Percentiles rank a stretch among this genome's conserved stretches.
Evolutionary conservation across 2,329 filamentous ascomycete species (phyloP).

Genomic region (Nemania diffusa): DNA sequence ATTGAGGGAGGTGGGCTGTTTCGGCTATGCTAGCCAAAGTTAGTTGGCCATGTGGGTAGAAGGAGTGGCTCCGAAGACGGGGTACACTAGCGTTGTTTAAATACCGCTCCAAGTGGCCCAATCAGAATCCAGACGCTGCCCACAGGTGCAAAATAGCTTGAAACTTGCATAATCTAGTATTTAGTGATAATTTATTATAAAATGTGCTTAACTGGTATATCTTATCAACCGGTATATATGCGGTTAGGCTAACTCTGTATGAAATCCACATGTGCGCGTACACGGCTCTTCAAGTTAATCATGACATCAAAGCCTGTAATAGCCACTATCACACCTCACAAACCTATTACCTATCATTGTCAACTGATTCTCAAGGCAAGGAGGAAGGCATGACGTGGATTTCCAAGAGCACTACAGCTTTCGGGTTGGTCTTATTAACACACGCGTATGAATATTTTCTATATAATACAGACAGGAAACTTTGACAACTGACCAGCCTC

Average conservation of each 20-base stretch:
- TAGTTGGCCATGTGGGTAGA: slow-evolving; percentile 3
- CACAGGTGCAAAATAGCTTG: slow-evolving; percentile 17
- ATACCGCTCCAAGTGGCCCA: slow-evolving; percentile 31
- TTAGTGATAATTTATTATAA: background rate
- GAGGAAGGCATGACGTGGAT: slow-evolving; percentile 72
- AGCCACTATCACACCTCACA: background rate
- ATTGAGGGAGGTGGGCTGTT: slow-evolving; percentile 14
- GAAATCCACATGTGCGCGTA: background rate
- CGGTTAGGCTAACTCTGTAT: background rate
- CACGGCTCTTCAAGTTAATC: background rate
- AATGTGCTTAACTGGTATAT: background rate
- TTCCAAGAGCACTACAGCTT: slow-evolving; percentile 74
- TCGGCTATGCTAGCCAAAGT: background rate
- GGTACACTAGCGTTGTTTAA: slow-evolving; percentile 16
- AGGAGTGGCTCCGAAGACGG: slow-evolving; percentile 23
- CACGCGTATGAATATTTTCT: slow-evolving; percentile 76
- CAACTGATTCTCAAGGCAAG: background rate
- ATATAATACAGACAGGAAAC: slow-evolving; percentile 8
- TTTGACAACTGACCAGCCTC: slow-evolving; percentile 29
- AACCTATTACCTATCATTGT: background rate
- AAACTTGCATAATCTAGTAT: background rate
- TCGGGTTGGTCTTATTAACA: slow-evolving; percentile 81
- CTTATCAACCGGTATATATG: background rate
- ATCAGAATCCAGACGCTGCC: slow-evolving; percentile 15
- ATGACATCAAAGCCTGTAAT: slow-evolving; percentile 12